Base-by-base conservation (phyloP, 106 monocot species). In the Alisma plantagoaquatica region DNA sequence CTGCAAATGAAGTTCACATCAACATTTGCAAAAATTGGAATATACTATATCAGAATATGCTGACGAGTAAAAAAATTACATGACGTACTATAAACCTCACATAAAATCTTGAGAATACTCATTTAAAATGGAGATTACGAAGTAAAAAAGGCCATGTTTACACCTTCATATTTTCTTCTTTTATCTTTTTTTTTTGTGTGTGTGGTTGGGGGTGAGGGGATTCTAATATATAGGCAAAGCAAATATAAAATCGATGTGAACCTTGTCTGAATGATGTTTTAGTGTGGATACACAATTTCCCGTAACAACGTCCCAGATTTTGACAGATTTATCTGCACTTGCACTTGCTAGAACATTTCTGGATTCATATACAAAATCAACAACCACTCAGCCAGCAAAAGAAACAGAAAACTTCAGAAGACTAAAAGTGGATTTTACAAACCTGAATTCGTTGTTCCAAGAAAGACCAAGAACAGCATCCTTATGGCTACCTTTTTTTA, bases 311-410 rank as follows among this genome's bases (percentile, higher is more conserved):
- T 91, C 85, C 91, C 91, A 91, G 29, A 91, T 55, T 52, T 91
- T 91, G 27, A 81, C 78, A 29, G 77, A 70, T 14, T 70, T 73
- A 72, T 91, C 91, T 53, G 74, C 85, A 71, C 91, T 85, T 52
- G 81, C 91, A 85, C 91, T 91, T 28, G 91, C 91, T 70, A 91
- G 53, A 51, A 81, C 81, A 70, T 91, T 91, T 77, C 91, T 91
- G 67, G 31, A 62, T 27, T 54, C 49, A 20, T 10, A 19, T n/a
- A 14, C 12, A 23, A 42, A 11, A 26, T 59, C 31, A 27, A 53
- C 3, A 56, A 43, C 7, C 41, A 33, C 10, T 20, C 42, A 18
- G 15, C 5, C 5, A 38, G 30, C 32, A 51, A 2, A 42, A 42
- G 12, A 43, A 3, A 44, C 1, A 11, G 46, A 19, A 19, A 1